A percentile compares a stretch with the other conserved stretches of the same genome.
Conservation (phyloP, 1,284 basidiomycete species). For the Lignosus rhinocerotis region DNA sequence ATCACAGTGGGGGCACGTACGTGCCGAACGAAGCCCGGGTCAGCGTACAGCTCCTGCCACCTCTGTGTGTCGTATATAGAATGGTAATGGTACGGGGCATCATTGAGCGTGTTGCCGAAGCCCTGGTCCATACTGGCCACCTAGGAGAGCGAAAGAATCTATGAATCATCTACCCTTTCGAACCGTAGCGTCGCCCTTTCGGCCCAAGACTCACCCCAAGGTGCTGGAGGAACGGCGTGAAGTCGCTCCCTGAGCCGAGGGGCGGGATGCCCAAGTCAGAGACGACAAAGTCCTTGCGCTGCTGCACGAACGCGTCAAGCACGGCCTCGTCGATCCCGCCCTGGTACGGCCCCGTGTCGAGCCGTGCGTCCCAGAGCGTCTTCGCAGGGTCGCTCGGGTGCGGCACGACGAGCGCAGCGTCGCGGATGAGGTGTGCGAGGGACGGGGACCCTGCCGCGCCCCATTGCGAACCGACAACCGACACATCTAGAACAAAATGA, state of each 20-base stretch:
- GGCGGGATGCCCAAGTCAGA: slow-evolving; percentile 37
- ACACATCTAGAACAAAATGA: slow-evolving; percentile 51
- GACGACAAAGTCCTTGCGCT: slow-evolving; percentile 27
- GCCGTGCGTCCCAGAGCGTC: slow-evolving; percentile 67
- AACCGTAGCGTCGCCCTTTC: neutral
- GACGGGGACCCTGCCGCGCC: slow-evolving; percentile 65
- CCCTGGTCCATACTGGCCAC: slow-evolving; percentile 55
- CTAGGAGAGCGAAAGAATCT: slow-evolving; percentile 29
- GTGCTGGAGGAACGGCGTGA: slow-evolving; percentile 77
- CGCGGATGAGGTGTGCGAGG: slow-evolving; percentile 72
- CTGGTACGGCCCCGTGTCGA: slow-evolving; percentile 56
- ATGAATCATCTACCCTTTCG: neutral
- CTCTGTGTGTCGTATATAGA: slow-evolving; percentile 72
- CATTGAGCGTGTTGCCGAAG: slow-evolving; percentile 46
- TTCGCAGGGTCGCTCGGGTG: slow-evolving; percentile 59
- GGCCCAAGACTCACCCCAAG: slow-evolving; percentile 42
- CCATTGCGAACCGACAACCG: slow-evolving; percentile 71
- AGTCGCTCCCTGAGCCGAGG: slow-evolving; percentile 70
- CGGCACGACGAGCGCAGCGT: slow-evolving; percentile 65
- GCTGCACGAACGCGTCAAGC: slow-evolving; percentile 27
- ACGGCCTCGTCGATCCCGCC: slow-evolving; percentile 37
- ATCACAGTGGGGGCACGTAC: slow-evolving; percentile 33
- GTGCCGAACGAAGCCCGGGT: slow-evolving; percentile 71
- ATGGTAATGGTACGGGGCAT: slow-evolving; percentile 77
- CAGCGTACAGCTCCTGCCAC: slow-evolving; percentile 74